Evolutionary conservation across 2,329 filamentous ascomycete species (phyloP).

Genomic region (Paraphoma sp.): DNA sequence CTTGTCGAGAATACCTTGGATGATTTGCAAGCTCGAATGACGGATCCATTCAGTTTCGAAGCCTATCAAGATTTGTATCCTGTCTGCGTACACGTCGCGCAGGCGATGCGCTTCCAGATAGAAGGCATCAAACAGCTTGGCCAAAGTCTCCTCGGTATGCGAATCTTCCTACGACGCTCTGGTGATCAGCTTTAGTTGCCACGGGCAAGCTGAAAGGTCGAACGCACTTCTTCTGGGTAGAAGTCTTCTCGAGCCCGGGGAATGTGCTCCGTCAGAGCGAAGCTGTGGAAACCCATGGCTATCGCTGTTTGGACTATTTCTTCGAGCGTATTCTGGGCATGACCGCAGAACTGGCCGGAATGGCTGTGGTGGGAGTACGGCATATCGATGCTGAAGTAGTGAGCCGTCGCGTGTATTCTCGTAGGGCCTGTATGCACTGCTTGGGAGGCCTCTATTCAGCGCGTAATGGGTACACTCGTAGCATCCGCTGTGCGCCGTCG

Average conservation of each 20-base stretch:
- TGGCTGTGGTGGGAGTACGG: slow-evolving; percentile 98
- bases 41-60: slow-evolving; percentile 96
- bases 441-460: neutral
- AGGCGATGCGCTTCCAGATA: slow-evolving; percentile 77
- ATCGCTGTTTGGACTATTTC: slow-evolving; percentile 83
- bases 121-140: slow-evolving; percentile 71
- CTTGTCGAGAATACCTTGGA: slow-evolving; percentile 64
- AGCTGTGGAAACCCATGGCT: slow-evolving; percentile 76
- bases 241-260: slow-evolving; percentile 79
- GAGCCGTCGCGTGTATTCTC: neutral
- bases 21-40: slow-evolving; percentile 65
- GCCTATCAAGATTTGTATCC: slow-evolving; percentile 83
- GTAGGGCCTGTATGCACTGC: neutral
- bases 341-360: slow-evolving; percentile 92
- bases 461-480: neutral
- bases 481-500: no score
- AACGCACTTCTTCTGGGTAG: slow-evolving; percentile 84
- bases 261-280: slow-evolving; percentile 95
- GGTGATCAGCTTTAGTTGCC: slow-evolving; percentile 12
- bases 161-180: slow-evolving; percentile 15
- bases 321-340: slow-evolving; percentile 86
- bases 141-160: slow-evolving; percentile 41
- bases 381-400: slow-evolving; percentile 60
- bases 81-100: slow-evolving; percentile 69
- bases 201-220: neutral